Conservation (phyloP, 768 basidiomycete genomes). For the Asterophora lycoperdoides region DNA sequence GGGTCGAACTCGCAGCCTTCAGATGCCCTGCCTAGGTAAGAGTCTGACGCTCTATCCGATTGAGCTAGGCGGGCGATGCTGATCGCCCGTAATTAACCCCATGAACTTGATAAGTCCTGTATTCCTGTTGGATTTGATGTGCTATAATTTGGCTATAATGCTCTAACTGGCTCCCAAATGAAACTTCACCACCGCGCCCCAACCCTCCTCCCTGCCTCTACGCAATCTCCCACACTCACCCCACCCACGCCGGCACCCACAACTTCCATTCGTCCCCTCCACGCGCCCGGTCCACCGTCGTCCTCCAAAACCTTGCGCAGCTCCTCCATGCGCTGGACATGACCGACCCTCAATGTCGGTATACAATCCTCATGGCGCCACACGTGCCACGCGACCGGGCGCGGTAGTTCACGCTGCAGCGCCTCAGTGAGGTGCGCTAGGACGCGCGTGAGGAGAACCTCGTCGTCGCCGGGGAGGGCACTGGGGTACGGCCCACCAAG, state of each 20-base stretch:
- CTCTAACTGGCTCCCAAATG: no score
- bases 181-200: conserved; percentile 35
- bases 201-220: conserved; percentile 64
- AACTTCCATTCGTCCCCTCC: conserved; percentile 43
- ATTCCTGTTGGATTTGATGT: no score
- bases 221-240: conserved; percentile 83
- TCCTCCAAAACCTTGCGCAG: conserved; percentile 40
- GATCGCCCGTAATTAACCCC: no score
- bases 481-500: conserved; percentile 70
- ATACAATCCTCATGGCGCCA: conserved; percentile 66
- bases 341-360: conserved; percentile 72
- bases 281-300: conserved; percentile 36
- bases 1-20: conserved; percentile 85
- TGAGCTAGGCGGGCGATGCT: conserved; percentile 51
- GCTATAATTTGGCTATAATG: no score
- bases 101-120: no score
- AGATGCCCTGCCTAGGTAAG: conserved; percentile 44
- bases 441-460: conserved; percentile 20
- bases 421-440: conserved; percentile 40
- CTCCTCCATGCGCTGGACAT: conserved; percentile 63
- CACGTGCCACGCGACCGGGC: conserved; percentile 50
- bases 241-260: conserved; percentile 85
- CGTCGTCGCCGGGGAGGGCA: conserved; percentile 22
- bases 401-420: conserved; percentile 43
- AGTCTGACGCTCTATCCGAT: conserved; percentile 65